A percentile compares a stretch with the other conserved stretches of the same genome.
These are phyloP conservation scores for Magnaporthiopsis poae DNA, from an alignment of 2,329 filamentous ascomycete species.

Conservation along the genomic window DNA sequence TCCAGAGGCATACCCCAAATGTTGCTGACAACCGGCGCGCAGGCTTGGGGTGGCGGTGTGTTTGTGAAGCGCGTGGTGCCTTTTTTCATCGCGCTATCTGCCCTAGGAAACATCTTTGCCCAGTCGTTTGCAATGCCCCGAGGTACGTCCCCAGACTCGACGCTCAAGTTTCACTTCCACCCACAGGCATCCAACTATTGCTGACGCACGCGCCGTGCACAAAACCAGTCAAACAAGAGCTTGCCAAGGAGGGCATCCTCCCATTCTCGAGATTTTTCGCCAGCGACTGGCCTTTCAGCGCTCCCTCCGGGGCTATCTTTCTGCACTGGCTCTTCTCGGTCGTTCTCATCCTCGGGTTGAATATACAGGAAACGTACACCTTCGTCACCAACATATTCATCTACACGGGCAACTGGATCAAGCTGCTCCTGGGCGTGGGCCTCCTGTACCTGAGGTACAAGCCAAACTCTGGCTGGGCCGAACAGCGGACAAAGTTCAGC, in stretches of 20 bases:
- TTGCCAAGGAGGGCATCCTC: slow-evolving; percentile 25
- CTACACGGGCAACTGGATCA: slow-evolving; percentile 25
- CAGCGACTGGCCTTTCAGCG: slow-evolving; percentile 25
- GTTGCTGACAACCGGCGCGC: slow-evolving; percentile 5
- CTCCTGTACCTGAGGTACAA: slow-evolving; percentile 22
- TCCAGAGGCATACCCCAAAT: no score
- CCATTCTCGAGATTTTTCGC: slow-evolving; percentile 26
- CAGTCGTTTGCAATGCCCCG: slow-evolving; percentile 23
- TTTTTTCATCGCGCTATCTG: slow-evolving; percentile 23
- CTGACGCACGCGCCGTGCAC: no score
- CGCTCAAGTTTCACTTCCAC: no score
- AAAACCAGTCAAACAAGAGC: slow-evolving; percentile 23
- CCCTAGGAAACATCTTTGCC: slow-evolving; percentile 24
- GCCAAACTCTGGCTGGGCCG: slow-evolving; percentile 18
- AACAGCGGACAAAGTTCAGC: slow-evolving; percentile 20
- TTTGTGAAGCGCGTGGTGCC: slow-evolving; percentile 22
- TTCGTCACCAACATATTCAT: slow-evolving; percentile 25
- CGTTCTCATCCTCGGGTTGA: slow-evolving; percentile 21
- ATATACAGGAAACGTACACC: slow-evolving; percentile 20
- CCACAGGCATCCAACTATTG: no score
- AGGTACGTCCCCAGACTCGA: slow-evolving; percentile 7
- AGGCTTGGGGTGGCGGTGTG: slow-evolving; percentile 21
- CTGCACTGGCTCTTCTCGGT: slow-evolving; percentile 26
- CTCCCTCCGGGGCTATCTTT: slow-evolving; percentile 24
- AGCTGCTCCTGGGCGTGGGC: slow-evolving; percentile 19